Evolutionary conservation across 1,284 basidiomycete genomes (phyloP), one percentile per base, ranked within the genome.

Genomic region (Ustilago loliicola): DNA sequence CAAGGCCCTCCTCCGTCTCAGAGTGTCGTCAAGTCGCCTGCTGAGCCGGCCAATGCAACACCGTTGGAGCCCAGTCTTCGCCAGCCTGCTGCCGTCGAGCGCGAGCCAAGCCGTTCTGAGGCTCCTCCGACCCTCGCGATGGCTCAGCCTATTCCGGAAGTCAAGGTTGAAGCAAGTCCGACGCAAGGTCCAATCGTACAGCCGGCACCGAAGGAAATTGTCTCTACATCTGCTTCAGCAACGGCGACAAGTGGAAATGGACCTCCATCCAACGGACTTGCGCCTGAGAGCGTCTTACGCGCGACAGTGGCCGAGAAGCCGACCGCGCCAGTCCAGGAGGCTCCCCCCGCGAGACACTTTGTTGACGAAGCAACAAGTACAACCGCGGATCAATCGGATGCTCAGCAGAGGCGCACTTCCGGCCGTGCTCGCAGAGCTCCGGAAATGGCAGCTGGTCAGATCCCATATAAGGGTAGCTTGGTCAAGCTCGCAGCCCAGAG

Each of bases 381-480:
- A 27, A 48, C 17, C 17, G 60, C 36, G 38, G 69, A 72, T 5
- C 38, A 25, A 34, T 10, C 56, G 4, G 72, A 71, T n/a, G 17
- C 68, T n/a, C 64, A 56, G 32, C 68, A 70, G 23, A 56, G 76
- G 29, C 67, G 76, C 25, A 60, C 64, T 7, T 78, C 76, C 10
- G 76, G 72, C 27, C 71, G 76, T 30, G 72, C 76, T 21, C 71
- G 76, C 32, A 60, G 70, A 51, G 61, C 76, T 21, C 76, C 76
- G 1, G 76, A 78, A 52, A 78, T 78, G 76, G 72, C 76, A 15
- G 76, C 76, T 7, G 76, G 76, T 19, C 76, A 78, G 53, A 78
- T 78, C 45, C 63, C 61, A 0, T 78, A 78, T 59, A 78, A 78
- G 53, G 76, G 76, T 25, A 78, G 76, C 29, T 27, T 78, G 42